Base-by-base conservation (phyloP, 148 eudicot species). In the Cornus kousa region DNA sequence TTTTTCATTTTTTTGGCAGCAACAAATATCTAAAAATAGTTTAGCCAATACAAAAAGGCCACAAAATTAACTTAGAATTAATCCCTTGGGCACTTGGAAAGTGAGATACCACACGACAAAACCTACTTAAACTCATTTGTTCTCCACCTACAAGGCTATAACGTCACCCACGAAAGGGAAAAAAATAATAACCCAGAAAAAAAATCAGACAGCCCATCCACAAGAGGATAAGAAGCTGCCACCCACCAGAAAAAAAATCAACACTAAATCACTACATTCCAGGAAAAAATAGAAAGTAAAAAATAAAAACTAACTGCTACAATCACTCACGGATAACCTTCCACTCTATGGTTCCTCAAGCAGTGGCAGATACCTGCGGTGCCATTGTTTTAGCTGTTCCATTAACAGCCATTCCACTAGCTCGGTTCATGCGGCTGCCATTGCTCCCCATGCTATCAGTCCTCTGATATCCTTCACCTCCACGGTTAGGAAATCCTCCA, bases 391-490 rank as follows among this genome's bases (percentile, higher is more conserved):
- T 89, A 71, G 85, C 75, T 16, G 65, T 28, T 35, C 81, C 80
- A 81, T 68, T 82, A 48, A 35, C 37, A 35, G 78, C 80, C 37
- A 90, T 28, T 9, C 88, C 92, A 22, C 81, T 80, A 73, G 84
- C 85, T 68, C 98, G 90, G 76, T 55, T 87, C 76, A 76, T 28
- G 23, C 88, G 90, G 17, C 85, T 90, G 17, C 83, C 80, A 35
- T 72, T 78, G 37, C 67, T 76, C 46, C 77, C 88, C 28, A 43
- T 78, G 80, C 65, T 82, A 66, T 88, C 87, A 53, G 70, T 67
- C 82, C 87, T 87, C 73, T 88, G 91, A 77, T 84, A 88, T 55
- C 95, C 96, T 70, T 93, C 89, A 68, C 83, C 85, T 57, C 82
- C 81, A 10, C 92, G 90, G 71, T 84, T 87, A 10, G 87, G 75